phyloP scores from a whole-genome alignment of 345 rosid genomes.

The Cardamine resedifolia region DNA sequence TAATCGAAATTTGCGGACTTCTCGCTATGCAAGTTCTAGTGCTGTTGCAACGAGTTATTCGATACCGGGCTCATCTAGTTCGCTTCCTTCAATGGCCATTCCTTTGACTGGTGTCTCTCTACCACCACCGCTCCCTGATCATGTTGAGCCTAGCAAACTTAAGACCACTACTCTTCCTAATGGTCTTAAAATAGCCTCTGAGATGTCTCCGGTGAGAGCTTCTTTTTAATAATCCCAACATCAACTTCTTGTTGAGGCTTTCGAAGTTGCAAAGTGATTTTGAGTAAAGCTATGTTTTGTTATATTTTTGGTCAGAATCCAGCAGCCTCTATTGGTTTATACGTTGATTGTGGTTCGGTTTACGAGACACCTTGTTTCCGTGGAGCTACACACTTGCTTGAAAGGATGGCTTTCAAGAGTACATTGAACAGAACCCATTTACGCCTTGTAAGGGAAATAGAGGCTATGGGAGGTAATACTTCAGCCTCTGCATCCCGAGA shows the following conservation, averaged over 20 bases:
- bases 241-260: background rate
- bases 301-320: slow-evolving; percentile 55
- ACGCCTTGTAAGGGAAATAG: slow-evolving; percentile 77
- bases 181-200: slow-evolving; percentile 58
- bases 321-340: slow-evolving; percentile 79
- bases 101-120: slow-evolving; percentile 63
- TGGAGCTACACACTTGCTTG: slow-evolving; percentile 82
- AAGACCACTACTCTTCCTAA: slow-evolving; percentile 63
- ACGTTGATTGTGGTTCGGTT: slow-evolving; percentile 67
- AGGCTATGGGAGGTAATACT: slow-evolving; percentile 81
- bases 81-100: slow-evolving; percentile 51
- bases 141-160: slow-evolving; percentile 58
- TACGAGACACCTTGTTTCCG: slow-evolving; percentile 65
- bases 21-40: slow-evolving; percentile 55
- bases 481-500: slow-evolving; percentile 82
- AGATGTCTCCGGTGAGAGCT: slow-evolving; percentile 51
- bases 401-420: slow-evolving; percentile 89
- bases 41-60: slow-evolving; percentile 55
- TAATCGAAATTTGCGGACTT: slow-evolving; percentile 11
- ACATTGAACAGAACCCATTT: slow-evolving; percentile 78
- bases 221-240: background rate
- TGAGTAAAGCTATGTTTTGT: slow-evolving; percentile 24
- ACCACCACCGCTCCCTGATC: slow-evolving; percentile 71
- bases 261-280: slow-evolving; percentile 9
- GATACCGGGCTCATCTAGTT: slow-evolving; percentile 43